These are phyloP conservation scores for Phalaenopsis hybrid DNA, from an alignment of 116 monocot species.

Conservation along the genomic window DNA sequence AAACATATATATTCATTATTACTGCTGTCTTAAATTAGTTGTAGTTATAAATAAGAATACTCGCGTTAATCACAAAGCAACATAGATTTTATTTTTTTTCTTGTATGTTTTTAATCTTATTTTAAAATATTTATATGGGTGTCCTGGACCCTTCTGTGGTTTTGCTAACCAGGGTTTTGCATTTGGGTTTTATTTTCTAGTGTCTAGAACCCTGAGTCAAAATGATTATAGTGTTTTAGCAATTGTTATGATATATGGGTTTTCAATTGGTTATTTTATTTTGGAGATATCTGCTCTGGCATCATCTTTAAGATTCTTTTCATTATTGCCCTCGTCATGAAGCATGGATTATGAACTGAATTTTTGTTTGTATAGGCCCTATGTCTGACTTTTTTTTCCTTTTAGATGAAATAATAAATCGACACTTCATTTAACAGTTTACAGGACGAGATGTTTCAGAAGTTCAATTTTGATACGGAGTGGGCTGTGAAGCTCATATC, in stretches of 20 bases:
- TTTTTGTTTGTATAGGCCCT: background rate
- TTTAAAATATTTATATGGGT: too few relatives aligned
- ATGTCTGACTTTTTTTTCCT: background rate
- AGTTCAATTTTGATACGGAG: constrained; percentile 98
- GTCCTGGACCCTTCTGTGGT: too few relatives aligned
- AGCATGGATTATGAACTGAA: background rate
- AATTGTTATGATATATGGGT: background rate
- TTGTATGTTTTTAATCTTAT: too few relatives aligned
- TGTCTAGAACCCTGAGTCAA: too few relatives aligned
- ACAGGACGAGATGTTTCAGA: constrained; percentile 99
- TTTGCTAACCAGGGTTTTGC: too few relatives aligned
- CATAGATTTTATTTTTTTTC: too few relatives aligned
- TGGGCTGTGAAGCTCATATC: constrained; percentile 99
- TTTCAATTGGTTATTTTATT: background rate
- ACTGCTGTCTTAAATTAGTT: too few relatives aligned
- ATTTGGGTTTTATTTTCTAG: too few relatives aligned
- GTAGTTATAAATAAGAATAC: too few relatives aligned
- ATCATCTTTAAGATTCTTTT: background rate
- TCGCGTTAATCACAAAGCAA: too few relatives aligned
- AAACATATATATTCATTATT: too few relatives aligned
- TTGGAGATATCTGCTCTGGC: background rate
- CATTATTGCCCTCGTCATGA: background rate
- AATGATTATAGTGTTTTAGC: background rate
- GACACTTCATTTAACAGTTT: constrained; percentile 42
- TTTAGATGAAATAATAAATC: constrained; percentile 2